Conservation (phyloP, 257 asterid genomes). For the Cinchona pubescens region DNA sequence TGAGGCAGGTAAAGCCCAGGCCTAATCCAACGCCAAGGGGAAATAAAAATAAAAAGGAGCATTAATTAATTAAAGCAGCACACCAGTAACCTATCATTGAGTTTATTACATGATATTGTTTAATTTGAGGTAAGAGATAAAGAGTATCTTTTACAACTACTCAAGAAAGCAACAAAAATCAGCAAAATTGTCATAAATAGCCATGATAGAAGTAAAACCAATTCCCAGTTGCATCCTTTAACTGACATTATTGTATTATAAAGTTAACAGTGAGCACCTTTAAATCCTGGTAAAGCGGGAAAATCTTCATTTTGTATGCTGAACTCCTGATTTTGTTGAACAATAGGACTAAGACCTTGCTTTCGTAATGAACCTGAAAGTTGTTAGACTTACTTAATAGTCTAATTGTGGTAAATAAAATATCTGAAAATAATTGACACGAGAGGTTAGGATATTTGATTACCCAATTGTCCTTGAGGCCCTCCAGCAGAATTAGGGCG, state of each 20-base stretch:
- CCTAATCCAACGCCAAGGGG: not conserved
- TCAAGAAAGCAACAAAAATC: not conserved
- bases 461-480: slow-evolving; percentile 93
- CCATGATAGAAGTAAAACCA: not conserved
- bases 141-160: not conserved
- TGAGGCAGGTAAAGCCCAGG: not conserved
- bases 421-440: slow-evolving; percentile 17
- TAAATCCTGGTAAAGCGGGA: slow-evolving; percentile 96
- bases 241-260: not conserved
- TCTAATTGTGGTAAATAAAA: slow-evolving; percentile 22
- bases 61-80: not conserved
- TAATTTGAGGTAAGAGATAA: not conserved
- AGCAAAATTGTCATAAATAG: not conserved
- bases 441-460: slow-evolving; percentile 20
- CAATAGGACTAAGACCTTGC: slow-evolving; percentile 81
- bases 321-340: slow-evolving; percentile 97
- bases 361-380: slow-evolving; percentile 86
- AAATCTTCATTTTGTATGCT: slow-evolving; percentile 98
- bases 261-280: slow-evolving; percentile 47
- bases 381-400: slow-evolving; percentile 19
- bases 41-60: not conserved
- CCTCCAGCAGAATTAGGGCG: slow-evolving; percentile 99
- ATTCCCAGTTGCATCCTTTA: not conserved
- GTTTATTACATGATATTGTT: not conserved
- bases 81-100: not conserved